A percentile compares a stretch with the other conserved stretches of the same genome.
Conservation (phyloP, 2,329 filamentous ascomycete species). For the Pseudophaeomoniella oleicola region DNA sequence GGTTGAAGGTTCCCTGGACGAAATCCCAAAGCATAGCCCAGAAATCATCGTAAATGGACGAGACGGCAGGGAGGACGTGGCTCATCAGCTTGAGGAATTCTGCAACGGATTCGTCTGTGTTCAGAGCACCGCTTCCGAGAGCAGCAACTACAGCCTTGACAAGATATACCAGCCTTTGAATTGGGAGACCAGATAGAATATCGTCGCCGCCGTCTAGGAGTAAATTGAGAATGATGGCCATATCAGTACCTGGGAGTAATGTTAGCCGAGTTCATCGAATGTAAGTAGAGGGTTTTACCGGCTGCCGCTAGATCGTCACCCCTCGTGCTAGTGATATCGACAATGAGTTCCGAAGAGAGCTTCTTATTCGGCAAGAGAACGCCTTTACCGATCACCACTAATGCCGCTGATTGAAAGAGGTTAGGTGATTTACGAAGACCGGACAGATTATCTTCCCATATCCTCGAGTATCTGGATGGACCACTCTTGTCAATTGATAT, state of each 20-base stretch:
- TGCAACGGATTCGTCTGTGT: background rate
- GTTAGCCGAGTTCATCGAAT: slow-evolving; percentile 6
- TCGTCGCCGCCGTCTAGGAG: slow-evolving; percentile 34
- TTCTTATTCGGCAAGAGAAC: slow-evolving; percentile 33
- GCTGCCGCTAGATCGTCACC: slow-evolving; percentile 17
- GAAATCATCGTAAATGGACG: slow-evolving; percentile 74
- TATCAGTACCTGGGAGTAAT: slow-evolving; percentile 29
- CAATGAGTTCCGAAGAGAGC: slow-evolving; percentile 46
- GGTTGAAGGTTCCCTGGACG: background rate
- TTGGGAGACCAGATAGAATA: slow-evolving; percentile 31
- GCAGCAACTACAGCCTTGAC: slow-evolving; percentile 64
- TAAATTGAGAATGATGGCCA: slow-evolving; percentile 34
- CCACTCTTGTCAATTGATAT: slow-evolving; percentile 13
- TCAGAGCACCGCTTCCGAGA: slow-evolving; percentile 30
- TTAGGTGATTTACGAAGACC: slow-evolving; percentile 23
- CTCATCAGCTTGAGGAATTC: slow-evolving; percentile 26
- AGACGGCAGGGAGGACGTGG: slow-evolving; percentile 55
- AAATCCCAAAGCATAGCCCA: slow-evolving; percentile 38
- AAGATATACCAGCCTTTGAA: slow-evolving; percentile 64
- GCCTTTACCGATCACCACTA: slow-evolving; percentile 33
- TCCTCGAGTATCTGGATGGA: slow-evolving; percentile 17
- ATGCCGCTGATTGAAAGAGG: slow-evolving; percentile 30
- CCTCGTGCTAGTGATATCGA: slow-evolving; percentile 41
- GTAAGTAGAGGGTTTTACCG: slow-evolving; percentile 1
- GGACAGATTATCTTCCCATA: slow-evolving; percentile 15